Percentiles rank a stretch among this genome's conserved stretches.
These are phyloP conservation scores for Pittosporum tobira DNA, from an alignment of 129 eudicot genomes.

Conservation along the genomic window DNA sequence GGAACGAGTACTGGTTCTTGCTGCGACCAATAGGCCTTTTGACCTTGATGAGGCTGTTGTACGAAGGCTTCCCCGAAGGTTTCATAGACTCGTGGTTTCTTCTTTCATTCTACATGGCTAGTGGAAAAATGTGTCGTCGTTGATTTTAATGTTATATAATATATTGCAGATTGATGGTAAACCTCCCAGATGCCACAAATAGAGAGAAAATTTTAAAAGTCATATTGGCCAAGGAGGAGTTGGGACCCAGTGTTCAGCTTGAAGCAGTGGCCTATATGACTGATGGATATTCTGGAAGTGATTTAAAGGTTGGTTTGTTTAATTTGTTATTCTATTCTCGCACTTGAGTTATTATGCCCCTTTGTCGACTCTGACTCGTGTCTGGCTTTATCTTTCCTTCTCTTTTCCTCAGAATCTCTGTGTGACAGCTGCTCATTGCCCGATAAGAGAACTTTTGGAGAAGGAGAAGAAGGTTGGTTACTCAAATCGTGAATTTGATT, in stretches of 20 bases:
- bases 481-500: background rate
- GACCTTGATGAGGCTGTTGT: slow-evolving; percentile 95
- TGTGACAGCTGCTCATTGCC: slow-evolving; percentile 91
- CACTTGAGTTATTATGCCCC: background rate
- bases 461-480: slow-evolving; percentile 66
- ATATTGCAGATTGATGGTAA: slow-evolving; percentile 90
- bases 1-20: slow-evolving; percentile 83
- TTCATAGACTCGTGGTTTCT: background rate
- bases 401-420: slow-evolving; percentile 64
- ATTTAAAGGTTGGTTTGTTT: slow-evolving; percentile 77
- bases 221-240: slow-evolving; percentile 74
- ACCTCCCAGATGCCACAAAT: slow-evolving; percentile 71
- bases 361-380: background rate
- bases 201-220: slow-evolving; percentile 75
- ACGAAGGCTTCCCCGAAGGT: slow-evolving; percentile 87
- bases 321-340: background rate
- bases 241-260: slow-evolving; percentile 65
- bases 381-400: background rate
- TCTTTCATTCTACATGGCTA: background rate
- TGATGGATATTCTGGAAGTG: slow-evolving; percentile 94
- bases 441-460: slow-evolving; percentile 82
- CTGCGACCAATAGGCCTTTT: slow-evolving; percentile 86
- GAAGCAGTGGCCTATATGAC: slow-evolving; percentile 72
- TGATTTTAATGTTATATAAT: background rate
- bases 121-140: background rate